Evolutionary conservation across 1,139 yeast genomes (phyloP), one percentile per base, ranked within the genome.

Genomic region (Arxiozyma slooffiae): DNA sequence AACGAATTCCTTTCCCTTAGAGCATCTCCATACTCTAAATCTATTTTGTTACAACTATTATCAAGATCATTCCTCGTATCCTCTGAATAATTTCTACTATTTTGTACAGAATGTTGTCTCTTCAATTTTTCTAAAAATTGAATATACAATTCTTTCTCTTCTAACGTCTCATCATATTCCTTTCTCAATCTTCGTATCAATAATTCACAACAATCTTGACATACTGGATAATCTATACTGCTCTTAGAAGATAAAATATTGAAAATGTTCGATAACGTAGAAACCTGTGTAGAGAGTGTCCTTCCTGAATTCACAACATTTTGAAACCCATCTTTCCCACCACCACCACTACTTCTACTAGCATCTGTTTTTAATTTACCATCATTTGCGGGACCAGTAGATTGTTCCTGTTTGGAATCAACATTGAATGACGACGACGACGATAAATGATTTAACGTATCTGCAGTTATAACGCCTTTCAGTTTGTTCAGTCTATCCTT

Each of bases 141-240:
- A 41, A 82, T 71, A 65, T 89, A 94, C 2, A 79, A 76, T 51
- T 90, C 96, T 59, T 94, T 81, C 59, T 92, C 97, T 55, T 76
- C 76, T 44, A 85, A 80, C 14, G 82, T 77, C 53, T 81, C 87
- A 53, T 85, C 92, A 63, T 85, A 86, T 58, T 83, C 82, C 24
- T 72, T 67, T 60, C 82, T 83, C 64, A 88, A 75, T 52, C 81
- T 82, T n/a, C 78, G 81, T 4, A 85, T 73, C 34, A 90, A 67
- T 30, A 77, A 64, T 44, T 76, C 79, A 3, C 95, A 86, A 66
- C 98, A 92, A 48, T 90, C 97, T 37, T 75, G 74, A 59, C 97
- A 90, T 17, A 94, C 79, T 0, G 98, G 98, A 61, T 86, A 80
- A 55, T 87, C 95, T n/a, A 90, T 76, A 53, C 83, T 89, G 49